Percentiles rank a stretch among this genome's conserved stretches.
Conservation (phyloP, 768 basidiomycete species). For the Pleurotus platypus region DNA sequence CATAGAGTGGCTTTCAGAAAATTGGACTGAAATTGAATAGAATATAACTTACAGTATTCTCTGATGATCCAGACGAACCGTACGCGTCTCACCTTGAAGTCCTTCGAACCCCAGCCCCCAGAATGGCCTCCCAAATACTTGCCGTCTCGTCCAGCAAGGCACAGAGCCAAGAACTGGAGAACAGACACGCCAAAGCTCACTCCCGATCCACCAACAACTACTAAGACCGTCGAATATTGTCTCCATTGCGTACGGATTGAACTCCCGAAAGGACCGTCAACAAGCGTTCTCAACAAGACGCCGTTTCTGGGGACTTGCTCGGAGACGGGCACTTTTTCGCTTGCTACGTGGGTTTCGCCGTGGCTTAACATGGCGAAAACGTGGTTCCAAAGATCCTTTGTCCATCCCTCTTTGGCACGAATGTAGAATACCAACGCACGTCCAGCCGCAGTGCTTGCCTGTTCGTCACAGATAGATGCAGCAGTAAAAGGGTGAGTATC, state of each 20-base stretch:
- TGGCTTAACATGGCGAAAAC: conserved; percentile 33
- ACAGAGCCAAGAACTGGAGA: conserved; percentile 59
- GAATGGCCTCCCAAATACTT: conserved; percentile 40
- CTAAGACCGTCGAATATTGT: conserved; percentile 51
- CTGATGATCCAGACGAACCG: conserved; percentile 77
- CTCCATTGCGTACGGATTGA: conserved; percentile 57
- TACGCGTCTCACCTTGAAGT: conserved; percentile 46
- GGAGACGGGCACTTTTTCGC: conserved; percentile 26
- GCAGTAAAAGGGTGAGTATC: conserved; percentile 75
- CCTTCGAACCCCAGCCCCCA: conserved; percentile 38
- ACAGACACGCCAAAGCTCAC: conserved; percentile 70
- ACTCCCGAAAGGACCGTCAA: conserved; percentile 73
- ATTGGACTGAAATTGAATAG: too few relatives aligned
- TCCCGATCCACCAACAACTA: conserved; percentile 73
- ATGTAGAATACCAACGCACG: conserved; percentile 62
- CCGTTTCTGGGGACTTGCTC: conserved; percentile 37
- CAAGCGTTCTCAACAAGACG: conserved; percentile 49
- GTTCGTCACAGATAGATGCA: conserved; percentile 53
- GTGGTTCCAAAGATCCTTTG: conserved; percentile 58
- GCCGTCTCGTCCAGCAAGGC: conserved; percentile 54
- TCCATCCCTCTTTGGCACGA: conserved; percentile 69
- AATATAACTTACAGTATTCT: conserved; percentile 57
- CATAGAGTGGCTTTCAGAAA: too few relatives aligned
- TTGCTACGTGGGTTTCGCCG: conserved; percentile 20
- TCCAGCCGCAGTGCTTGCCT: conserved; percentile 40